Evolutionary conservation across 1,284 basidiomycete species (phyloP), one percentile per base, ranked within the genome.

Genomic region (Kalmanozyma brasiliensis): DNA sequence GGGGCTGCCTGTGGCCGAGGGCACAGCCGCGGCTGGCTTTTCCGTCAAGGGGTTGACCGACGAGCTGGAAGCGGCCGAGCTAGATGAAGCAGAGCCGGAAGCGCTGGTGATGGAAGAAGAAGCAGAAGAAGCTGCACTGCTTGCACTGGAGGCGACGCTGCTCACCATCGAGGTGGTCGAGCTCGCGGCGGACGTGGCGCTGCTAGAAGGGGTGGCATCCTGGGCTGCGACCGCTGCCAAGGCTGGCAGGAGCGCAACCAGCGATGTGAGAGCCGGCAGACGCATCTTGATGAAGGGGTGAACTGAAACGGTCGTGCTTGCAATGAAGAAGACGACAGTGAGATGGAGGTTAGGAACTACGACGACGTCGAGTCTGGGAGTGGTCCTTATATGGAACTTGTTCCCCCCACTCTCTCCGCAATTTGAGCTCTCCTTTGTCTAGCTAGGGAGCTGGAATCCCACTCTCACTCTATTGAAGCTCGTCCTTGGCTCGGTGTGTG

Each of bases 1-100:
- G 1, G 62, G 56, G 19, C 48, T 58, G 24, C 33, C 48, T 4
- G 58, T 61, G 7, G 62, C 64, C n/a, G 66, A 69, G 1, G 66
- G 66, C 7, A 58, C 53, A 36, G 66, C 66, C 16, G 66, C 66
- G 8, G 66, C 51, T 4, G 60, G 49, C 47, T 69, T 69, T 22
- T 69, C 55, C 30, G 56, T 60, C 26, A 61, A 17, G 4, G 65
- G 52, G 20, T 68, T 68, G 40, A 46, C 49, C 2, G 63, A 64
- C 4, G 53, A 55, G 48, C 57, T 60, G 9, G 61, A 49, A 13
- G 45, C 45, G 14, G 61, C 49, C 8, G 34, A 38, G 19, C 42
- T 42, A 8, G 61, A 48, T 9, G 26, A 23, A 11, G 41, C 49
- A 17, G 57, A 24, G 7, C 44, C 44, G 19, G 36, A 41, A 7